Evolutionary conservation across 1,139 yeast genomes (phyloP), one percentile per base, ranked within the genome.

Genomic region (Diutina catenulata): DNA sequence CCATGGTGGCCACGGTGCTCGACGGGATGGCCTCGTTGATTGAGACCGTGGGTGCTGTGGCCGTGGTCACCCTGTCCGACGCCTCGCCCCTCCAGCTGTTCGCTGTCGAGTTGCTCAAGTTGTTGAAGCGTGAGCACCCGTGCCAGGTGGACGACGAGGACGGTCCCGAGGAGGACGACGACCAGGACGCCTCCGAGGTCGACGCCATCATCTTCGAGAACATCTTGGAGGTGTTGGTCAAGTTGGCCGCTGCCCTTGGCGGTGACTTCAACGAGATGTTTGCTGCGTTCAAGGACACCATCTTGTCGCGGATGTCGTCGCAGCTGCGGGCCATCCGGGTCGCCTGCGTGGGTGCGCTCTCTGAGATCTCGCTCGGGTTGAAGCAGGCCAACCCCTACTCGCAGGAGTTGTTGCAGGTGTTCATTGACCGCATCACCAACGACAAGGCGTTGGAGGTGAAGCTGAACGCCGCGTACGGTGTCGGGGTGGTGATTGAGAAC

Each of bases 381-480:
- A 78, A 80, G 55, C 56, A 68, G 29, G 59, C 74, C 45, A 77
- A 84, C 50, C 82, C 83, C 43, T 79, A 66, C 61, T 63, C 80
- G 38, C 74, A 74, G 46, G 84, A 81, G 48, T 67, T 91, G 50
- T 63, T 87, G 51, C 75, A 78, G 53, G 66, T 80, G 20, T 78
- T 91, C 53, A 66, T 73, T 40, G 71, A 74, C 43, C 78, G 82
- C 49, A 69, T 91, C 45, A 66, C 79, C 43, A 69, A 71, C 46
- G 98, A 91, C 59, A 73, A 77, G 50, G 80, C 93, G 21, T 69
- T 82, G 48, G 95, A 87, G 55, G 97, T 87, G 41, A 80, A 91
- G 62, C 91, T 95, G 49, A 84, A 87, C 51, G 93, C 97, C 41
- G 96, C 97, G 14, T 91, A 86, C 55, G 98, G 97, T 68, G 75